Conservation (phyloP, 1,284 basidiomycete species). For the Ustilago nuda region DNA sequence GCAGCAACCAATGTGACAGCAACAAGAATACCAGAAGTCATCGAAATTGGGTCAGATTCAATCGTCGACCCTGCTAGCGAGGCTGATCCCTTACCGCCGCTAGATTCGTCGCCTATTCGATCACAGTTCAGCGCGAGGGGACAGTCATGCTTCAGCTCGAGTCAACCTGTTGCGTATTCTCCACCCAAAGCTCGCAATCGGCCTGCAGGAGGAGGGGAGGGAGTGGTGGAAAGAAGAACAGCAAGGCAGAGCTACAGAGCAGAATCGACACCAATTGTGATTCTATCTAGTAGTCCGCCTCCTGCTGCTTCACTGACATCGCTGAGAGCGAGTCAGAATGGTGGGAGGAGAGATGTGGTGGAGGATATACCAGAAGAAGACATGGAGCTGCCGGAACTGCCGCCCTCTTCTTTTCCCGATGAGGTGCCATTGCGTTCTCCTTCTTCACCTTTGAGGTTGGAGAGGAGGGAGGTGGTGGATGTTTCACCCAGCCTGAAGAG, state of each 20-base stretch:
- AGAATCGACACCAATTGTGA: constrained; percentile 40
- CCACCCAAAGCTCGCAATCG: constrained; percentile 6
- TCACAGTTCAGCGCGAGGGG: constrained; percentile 31
- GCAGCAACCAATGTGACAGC: constrained; percentile 2
- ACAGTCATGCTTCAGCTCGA: constrained; percentile 22
- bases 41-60: constrained; percentile 44
- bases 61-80: constrained; percentile 39
- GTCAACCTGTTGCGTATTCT: constrained; percentile 23
- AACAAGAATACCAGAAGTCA: constrained; percentile 21
- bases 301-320: constrained; percentile 21
- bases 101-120: constrained; percentile 37
- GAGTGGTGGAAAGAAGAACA: background rate
- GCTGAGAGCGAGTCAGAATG: constrained; percentile 19
- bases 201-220: background rate
- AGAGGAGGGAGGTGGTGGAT: background rate
- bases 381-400: constrained; percentile 9
- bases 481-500: constrained; percentile 18
- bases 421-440: constrained; percentile 26
- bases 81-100: constrained; percentile 1
- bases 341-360: background rate
- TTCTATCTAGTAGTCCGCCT: constrained; percentile 47
- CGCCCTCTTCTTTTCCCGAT: constrained; percentile 30
- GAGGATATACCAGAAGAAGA: constrained; percentile 22
- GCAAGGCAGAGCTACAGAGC: constrained; percentile 1
- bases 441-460: constrained; percentile 10